Evolutionary conservation across 108 stramenopile species (phyloP).

Genomic region (Pseudonitzschia delicatissima): DNA sequence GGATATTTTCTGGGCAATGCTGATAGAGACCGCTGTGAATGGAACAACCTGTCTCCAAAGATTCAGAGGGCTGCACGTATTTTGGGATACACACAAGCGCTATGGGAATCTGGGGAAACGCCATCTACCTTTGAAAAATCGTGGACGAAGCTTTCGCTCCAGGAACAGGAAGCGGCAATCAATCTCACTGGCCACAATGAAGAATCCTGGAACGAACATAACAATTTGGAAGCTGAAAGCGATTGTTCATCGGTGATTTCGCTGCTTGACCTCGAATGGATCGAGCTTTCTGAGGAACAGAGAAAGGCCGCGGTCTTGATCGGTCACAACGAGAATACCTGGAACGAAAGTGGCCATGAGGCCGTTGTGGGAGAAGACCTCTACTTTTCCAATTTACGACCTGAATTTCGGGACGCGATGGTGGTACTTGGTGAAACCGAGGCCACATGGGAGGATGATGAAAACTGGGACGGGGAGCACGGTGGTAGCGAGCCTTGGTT

Average conservation of each 20-base stretch:
- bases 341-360: conserved; percentile 46
- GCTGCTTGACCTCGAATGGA: conserved; percentile 39
- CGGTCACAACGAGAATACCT: conserved; percentile 37
- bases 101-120: conserved; percentile 28
- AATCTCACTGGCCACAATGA: not conserved
- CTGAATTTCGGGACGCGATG: conserved; percentile 31
- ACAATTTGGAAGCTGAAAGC: not conserved
- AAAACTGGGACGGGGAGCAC: not conserved
- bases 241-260: not conserved
- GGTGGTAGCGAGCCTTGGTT: conserved; percentile 1
- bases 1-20: not conserved
- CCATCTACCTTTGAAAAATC: conserved; percentile 1
- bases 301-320: conserved; percentile 37
- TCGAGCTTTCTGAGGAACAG: conserved; percentile 37
- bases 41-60: conserved; percentile 3
- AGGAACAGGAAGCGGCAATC: conserved; percentile 12
- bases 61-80: conserved; percentile 27
- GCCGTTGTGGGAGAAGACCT: conserved; percentile 17
- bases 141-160: not conserved
- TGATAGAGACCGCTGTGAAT: not conserved
- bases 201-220: not conserved
- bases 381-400: conserved; percentile 36
- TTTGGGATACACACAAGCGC: conserved; percentile 37
- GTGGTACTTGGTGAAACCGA: conserved; percentile 34
- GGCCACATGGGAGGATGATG: conserved; percentile 37